Percentiles rank a stretch among this genome's conserved stretches.
Conservation (phyloP, 345 rosid genomes). For the Draba incana region DNA sequence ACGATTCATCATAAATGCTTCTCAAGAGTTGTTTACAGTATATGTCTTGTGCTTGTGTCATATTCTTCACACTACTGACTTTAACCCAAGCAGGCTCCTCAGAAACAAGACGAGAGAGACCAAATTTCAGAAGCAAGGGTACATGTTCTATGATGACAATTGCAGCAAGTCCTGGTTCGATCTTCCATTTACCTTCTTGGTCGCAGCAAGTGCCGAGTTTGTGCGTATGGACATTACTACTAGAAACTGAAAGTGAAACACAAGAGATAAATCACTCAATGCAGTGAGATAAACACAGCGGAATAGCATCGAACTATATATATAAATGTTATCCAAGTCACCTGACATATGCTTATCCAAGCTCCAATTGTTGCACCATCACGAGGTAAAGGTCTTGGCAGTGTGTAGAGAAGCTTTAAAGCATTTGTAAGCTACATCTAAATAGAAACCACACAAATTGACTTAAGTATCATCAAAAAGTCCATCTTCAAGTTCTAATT, state of each 20-base stretch:
- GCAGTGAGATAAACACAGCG: background rate
- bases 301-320: background rate
- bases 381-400: constrained; percentile 85
- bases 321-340: background rate
- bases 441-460: constrained; percentile 8
- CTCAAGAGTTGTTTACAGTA: constrained; percentile 75
- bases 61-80: constrained; percentile 69
- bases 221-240: constrained; percentile 90
- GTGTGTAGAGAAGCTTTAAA: constrained; percentile 67
- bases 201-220: constrained; percentile 89
- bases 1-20: constrained; percentile 47
- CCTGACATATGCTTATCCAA: constrained; percentile 97
- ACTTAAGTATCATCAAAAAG: constrained; percentile 75
- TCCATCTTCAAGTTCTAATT: constrained; percentile 92
- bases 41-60: constrained; percentile 69
- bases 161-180: constrained; percentile 91
- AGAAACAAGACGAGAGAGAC: constrained; percentile 77
- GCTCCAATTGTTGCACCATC: constrained; percentile 87
- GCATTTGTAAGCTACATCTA: constrained; percentile 57
- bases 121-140: constrained; percentile 79
- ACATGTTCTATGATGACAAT: constrained; percentile 82
- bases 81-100: constrained; percentile 98
- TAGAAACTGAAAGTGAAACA: too few species aligned
- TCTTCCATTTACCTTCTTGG: constrained; percentile 85
- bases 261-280: background rate